Base-by-base conservation (phyloP, 2,329 filamentous ascomycete species). In the Aaosphaeria arxii region DNA sequence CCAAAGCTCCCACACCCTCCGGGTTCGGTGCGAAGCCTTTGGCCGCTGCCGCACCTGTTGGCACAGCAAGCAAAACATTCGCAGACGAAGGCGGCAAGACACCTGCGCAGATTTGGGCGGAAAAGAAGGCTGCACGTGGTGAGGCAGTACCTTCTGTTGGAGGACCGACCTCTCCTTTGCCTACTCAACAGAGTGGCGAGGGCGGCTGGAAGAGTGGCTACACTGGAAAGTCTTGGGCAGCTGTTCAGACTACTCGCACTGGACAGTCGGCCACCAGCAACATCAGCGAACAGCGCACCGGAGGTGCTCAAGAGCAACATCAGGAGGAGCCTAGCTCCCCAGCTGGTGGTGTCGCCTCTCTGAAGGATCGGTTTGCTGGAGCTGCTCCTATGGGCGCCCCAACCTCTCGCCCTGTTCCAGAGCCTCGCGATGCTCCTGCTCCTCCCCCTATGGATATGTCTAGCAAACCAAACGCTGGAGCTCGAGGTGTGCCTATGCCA, bases 71-170 rank as follows among this genome's bases (percentile, higher is more conserved):
- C 73, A 86, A 90, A 63, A 96, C 91, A 1, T 99, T 97, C 75
- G 94, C 94, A 11, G 91, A 96, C 57, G 79, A 95, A 69, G 91
- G 88, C 54, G 94, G 94, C 53, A 99, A 97, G 77, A 97, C 94
- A 5, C 94, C 94, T 5, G 91, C 94, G 30, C 94, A 99, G 71
- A 75, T 96, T 33, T 99, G 94, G 94, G 92, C 92, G 0, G 94
- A 99, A 77, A 95, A 91, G 77, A 97, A 97, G 77, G 92, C 89
- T 35, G 86, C 85, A 51, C 85, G 94, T 68, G 80, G 86, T 49
- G 84, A 81, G 24, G 57, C 67, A 44, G 74, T 79, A 43, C 73
- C 76, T 30, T 70, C 77, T 44, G 44, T 39, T 24, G 54, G 50
- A 38, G 57, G 55, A 30, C 52, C 52, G 30, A 52, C 64, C 2